phyloP scores from a whole-genome alignment of 495 filamentous ascomycete species.

The Talaromyces borbonicus region DNA sequence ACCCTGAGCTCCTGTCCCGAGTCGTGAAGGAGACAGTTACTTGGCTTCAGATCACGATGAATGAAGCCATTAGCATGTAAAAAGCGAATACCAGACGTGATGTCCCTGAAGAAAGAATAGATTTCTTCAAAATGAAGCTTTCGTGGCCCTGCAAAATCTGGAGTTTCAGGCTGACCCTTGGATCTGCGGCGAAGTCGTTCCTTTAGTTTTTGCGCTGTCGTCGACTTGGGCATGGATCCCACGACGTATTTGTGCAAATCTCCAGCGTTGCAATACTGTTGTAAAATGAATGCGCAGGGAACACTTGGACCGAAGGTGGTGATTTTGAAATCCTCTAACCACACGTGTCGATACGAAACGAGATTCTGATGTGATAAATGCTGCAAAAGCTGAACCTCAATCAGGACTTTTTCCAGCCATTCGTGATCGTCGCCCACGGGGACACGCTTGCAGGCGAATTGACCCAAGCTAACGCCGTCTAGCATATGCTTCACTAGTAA shows the following conservation, averaged over 20 bases:
- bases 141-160: conserved; percentile 45
- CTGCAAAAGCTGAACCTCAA: conserved; percentile 87
- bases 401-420: conserved; percentile 89
- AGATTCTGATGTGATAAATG: conserved; percentile 87
- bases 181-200: conserved; percentile 74
- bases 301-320: conserved; percentile 83
- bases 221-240: conserved; percentile 46
- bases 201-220: conserved; percentile 74
- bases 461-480: conserved; percentile 73
- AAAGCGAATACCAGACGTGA: conserved; percentile 82
- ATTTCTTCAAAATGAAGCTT: conserved; percentile 81
- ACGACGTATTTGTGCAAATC: conserved; percentile 81
- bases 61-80: conserved; percentile 92
- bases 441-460: conserved; percentile 95
- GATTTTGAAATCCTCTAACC: conserved; percentile 83
- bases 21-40: conserved; percentile 84
- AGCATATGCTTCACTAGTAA: conserved; percentile 83
- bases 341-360: conserved; percentile 95
- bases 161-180: conserved; percentile 46
- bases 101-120: conserved; percentile 92
- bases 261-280: conserved; percentile 95
- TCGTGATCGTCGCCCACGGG: conserved; percentile 92
- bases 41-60: conserved; percentile 90
- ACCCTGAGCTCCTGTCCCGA: conserved; percentile 61
- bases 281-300: conserved; percentile 90